A percentile compares a stretch with the other conserved stretches of the same genome.
phyloP scores from a whole-genome alignment of 306 rosid species.

The Argentina anserina region DNA sequence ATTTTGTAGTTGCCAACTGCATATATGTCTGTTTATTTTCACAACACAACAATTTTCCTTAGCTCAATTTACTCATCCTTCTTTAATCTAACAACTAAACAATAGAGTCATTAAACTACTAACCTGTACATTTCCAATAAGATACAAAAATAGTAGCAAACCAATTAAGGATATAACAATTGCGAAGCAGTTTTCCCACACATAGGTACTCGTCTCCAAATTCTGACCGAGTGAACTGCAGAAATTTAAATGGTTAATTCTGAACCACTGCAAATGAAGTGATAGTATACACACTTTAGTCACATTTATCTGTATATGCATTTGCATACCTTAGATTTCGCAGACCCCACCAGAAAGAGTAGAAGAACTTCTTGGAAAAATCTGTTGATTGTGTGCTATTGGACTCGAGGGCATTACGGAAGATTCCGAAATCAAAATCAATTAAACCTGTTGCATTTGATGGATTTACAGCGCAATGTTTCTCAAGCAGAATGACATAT shows the following conservation, averaged over 20 bases:
- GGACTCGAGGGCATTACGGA: neutral
- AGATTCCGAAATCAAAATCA: conserved; percentile 23
- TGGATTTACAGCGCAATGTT: neutral
- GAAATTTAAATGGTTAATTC: neutral
- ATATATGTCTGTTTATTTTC: conserved; percentile 6
- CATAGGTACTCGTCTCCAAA: conserved; percentile 16
- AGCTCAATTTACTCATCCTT: neutral
- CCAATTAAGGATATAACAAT: conserved; percentile 13
- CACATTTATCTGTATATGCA: neutral
- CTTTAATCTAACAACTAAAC: neutral
- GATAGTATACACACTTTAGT: neutral
- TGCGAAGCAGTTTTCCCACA: conserved; percentile 15
- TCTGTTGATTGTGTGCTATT: neutral
- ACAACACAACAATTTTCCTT: neutral
- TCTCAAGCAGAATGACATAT: neutral
- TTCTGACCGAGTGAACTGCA: conserved; percentile 17
- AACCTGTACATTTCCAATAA: conserved; percentile 28
- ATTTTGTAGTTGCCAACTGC: conserved; percentile 9
- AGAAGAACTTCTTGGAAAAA: conserved; percentile 25
- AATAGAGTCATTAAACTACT: neutral
- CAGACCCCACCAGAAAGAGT: conserved; percentile 45
- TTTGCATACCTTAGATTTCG: conserved; percentile 20
- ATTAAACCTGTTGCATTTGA: neutral
- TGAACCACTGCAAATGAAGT: neutral
- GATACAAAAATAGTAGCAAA: conserved; percentile 18